Conservation (phyloP, 805 yeast genomes). For the Ogataea naganishii region DNA sequence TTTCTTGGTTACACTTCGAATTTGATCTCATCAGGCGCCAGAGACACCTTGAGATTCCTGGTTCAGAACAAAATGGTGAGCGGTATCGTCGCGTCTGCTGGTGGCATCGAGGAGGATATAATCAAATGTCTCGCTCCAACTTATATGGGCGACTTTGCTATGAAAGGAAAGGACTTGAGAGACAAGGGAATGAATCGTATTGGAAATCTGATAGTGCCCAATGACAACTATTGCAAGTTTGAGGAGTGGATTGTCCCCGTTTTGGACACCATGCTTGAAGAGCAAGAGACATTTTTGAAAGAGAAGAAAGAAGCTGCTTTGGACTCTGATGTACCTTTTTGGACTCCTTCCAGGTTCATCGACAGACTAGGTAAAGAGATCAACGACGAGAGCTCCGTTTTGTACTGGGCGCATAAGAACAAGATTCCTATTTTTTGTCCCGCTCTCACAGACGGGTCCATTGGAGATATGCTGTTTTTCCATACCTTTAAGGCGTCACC, state of each 20-base stretch:
- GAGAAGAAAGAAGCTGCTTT: constrained; percentile 44
- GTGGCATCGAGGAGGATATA: constrained; percentile 96
- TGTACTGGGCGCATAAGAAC: constrained; percentile 98
- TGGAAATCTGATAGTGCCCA: constrained; percentile 94
- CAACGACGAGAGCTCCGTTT: constrained; percentile 84
- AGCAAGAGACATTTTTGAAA: constrained; percentile 64
- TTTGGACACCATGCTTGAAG: constrained; percentile 77
- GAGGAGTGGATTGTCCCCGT: constrained; percentile 99
- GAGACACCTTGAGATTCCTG: constrained; percentile 82
- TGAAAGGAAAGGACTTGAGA: constrained; percentile 75
- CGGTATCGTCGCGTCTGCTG: constrained; percentile 95
- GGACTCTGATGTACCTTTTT: constrained; percentile 63
- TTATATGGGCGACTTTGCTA: constrained; percentile 81
- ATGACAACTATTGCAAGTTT: constrained; percentile 93
- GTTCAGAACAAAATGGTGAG: constrained; percentile 93
- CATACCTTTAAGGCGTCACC: constrained; percentile 96
- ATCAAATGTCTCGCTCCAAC: constrained; percentile 97
- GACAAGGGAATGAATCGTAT: constrained; percentile 97
- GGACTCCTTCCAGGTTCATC: constrained; percentile 93
- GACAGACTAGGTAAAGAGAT: constrained; percentile 94
- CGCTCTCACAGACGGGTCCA: constrained; percentile 94
- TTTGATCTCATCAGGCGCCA: constrained; percentile 86
- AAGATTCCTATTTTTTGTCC: constrained; percentile 96
- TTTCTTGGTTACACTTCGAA: constrained; percentile 96
- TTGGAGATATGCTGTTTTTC: constrained; percentile 98